Percentiles rank a stretch among this genome's conserved stretches.
phyloP scores from a whole-genome alignment of 371 early-diverging fungal species.

The Mucor circinelloides region DNA sequence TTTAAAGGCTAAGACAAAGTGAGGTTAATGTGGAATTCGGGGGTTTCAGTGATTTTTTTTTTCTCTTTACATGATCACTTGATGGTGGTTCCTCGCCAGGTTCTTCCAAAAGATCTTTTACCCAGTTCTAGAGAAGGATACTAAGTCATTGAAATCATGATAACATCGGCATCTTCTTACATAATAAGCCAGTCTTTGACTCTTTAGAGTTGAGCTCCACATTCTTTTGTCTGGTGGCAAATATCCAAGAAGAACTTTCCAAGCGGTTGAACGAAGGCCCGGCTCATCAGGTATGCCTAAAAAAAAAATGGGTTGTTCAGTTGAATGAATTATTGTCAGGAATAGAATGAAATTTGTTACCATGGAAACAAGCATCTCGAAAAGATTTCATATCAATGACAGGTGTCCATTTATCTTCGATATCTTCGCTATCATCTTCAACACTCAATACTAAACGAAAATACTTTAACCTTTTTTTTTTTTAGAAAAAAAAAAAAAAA shows the following conservation, averaged over 20 bases:
- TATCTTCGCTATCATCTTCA: slow-evolving; percentile 24
- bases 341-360: slow-evolving; percentile 19
- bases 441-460: slow-evolving; percentile 38
- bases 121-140: slow-evolving; percentile 43
- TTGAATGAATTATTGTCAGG: neutral
- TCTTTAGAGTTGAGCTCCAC: slow-evolving; percentile 60
- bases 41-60: neutral
- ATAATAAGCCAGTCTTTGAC: slow-evolving; percentile 67
- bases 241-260: slow-evolving; percentile 78
- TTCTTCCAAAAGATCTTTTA: slow-evolving; percentile 57
- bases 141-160: neutral
- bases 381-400: slow-evolving; percentile 55
- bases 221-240: slow-evolving; percentile 73
- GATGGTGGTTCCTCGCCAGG: slow-evolving; percentile 52
- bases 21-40: neutral
- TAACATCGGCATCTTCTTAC: slow-evolving; percentile 30
- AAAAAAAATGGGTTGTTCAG: neutral
- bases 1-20: slow-evolving; percentile 42
- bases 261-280: slow-evolving; percentile 66
- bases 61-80: slow-evolving; percentile 42
- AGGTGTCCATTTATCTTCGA: slow-evolving; percentile 32
- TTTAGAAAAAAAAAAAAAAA: neutral
- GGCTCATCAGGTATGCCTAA: slow-evolving; percentile 77
- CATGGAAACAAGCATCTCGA: slow-evolving; percentile 55
- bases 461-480: slow-evolving; percentile 37